phyloP scores from a whole-genome alignment of 2,329 filamentous ascomycete genomes.

The Fusarium concolor region DNA sequence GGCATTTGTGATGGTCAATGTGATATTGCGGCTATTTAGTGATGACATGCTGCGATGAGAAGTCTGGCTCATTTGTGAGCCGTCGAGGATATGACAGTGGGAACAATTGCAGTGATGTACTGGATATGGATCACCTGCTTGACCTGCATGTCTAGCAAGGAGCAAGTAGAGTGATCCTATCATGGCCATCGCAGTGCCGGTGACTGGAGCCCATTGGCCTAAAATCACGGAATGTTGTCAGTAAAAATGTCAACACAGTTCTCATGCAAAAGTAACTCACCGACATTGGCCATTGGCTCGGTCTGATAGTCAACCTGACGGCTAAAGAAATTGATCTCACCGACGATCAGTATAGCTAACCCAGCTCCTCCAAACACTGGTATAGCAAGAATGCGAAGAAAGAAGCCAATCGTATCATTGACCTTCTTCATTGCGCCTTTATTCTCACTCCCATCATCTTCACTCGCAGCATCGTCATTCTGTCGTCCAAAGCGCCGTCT shows the following conservation, averaged over 20 bases:
- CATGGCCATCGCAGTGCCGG: constrained; percentile 67
- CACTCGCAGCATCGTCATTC: constrained; percentile 33
- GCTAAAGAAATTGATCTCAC: constrained; percentile 74
- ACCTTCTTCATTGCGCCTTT: constrained; percentile 63
- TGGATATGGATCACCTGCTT: background rate
- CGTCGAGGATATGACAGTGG: background rate
- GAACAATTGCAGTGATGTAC: constrained; percentile 30
- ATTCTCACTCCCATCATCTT: constrained; percentile 62
- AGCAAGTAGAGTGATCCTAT: constrained; percentile 69
- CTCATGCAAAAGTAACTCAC: constrained; percentile 50
- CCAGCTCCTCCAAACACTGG: constrained; percentile 70
- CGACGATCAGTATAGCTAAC: constrained; percentile 68
- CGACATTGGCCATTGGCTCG: constrained; percentile 71
- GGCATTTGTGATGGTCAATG: background rate
- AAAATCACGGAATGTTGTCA: background rate
- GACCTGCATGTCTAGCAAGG: constrained; percentile 49
- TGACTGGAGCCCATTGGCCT: constrained; percentile 71
- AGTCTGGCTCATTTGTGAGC: background rate
- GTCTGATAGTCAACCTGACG: constrained; percentile 66
- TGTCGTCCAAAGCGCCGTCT: constrained; percentile 53
- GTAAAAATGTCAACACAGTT: fast-evolving
- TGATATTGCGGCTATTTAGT: background rate
- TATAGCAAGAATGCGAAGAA: constrained; percentile 67
- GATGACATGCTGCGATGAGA: background rate
- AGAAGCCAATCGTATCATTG: constrained; percentile 65